phyloP scores from a whole-genome alignment of 441 rosid genomes.

The Eutrema salsugineum region DNA sequence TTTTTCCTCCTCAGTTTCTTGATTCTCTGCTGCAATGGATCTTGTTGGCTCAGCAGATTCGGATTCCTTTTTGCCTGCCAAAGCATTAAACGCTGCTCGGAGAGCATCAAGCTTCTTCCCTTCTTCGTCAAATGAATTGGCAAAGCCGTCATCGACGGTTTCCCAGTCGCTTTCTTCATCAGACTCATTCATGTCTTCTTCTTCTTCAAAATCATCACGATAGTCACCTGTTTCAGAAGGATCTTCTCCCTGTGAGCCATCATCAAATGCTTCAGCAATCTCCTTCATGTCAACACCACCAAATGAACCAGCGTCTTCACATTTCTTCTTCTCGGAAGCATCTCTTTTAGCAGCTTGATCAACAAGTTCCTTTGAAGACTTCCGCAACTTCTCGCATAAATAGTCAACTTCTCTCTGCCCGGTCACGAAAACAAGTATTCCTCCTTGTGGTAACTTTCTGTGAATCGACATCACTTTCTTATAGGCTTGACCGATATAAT shows the following conservation, averaged over 20 bases:
- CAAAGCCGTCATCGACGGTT: slow-evolving; percentile 32
- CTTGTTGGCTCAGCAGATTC: slow-evolving; percentile 28
- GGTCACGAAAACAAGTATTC: slow-evolving; percentile 90
- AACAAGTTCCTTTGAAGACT: slow-evolving; percentile 53
- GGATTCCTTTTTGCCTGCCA: slow-evolving; percentile 41
- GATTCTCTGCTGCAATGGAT: slow-evolving; percentile 21
- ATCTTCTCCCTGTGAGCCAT: slow-evolving; percentile 50
- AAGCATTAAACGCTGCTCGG: slow-evolving; percentile 71
- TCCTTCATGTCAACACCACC: slow-evolving; percentile 67
- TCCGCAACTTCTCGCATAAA: slow-evolving; percentile 64
- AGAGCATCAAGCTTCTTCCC: slow-evolving; percentile 57
- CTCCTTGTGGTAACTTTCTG: slow-evolving; percentile 85
- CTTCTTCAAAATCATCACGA: slow-evolving; percentile 26
- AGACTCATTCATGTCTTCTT: slow-evolving; percentile 39
- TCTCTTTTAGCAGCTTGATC: slow-evolving; percentile 31
- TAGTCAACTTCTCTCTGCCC: slow-evolving; percentile 94
- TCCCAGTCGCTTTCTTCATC: slow-evolving; percentile 75
- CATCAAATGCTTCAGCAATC: slow-evolving; percentile 69
- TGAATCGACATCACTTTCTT: slow-evolving; percentile 89
- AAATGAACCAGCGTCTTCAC: slow-evolving; percentile 24
- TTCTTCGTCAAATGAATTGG: slow-evolving; percentile 27
- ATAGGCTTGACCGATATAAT: slow-evolving; percentile 85
- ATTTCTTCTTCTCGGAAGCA: slow-evolving; percentile 17
- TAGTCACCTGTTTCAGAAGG: slow-evolving; percentile 28
- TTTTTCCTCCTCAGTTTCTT: slow-evolving; percentile 28